A percentile compares a stretch with the other conserved stretches of the same genome.
Conservation (phyloP, 192 early-diverging fungal species). For the Lunasporangiospora selenospora region DNA sequence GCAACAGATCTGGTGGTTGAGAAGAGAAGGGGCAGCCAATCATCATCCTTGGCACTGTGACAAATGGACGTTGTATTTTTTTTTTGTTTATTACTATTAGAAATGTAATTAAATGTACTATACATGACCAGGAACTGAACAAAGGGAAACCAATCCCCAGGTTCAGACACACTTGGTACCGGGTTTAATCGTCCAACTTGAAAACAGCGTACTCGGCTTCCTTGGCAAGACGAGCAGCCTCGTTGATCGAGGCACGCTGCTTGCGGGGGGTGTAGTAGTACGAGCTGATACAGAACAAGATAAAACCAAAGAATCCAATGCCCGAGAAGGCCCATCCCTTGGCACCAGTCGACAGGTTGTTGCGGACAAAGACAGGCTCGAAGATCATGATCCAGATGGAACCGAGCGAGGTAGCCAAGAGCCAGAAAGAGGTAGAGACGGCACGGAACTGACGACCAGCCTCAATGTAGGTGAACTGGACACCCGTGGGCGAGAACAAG, state of each 20-base stretch:
- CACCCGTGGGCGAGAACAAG: conserved; percentile 64
- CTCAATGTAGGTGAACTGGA: conserved; percentile 71
- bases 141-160: no score
- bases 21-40: no score
- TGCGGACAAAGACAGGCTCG: conserved; percentile 21
- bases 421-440: conserved; percentile 61
- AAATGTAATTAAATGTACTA: no score
- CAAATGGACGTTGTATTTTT: no score
- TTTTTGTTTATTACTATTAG: no score
- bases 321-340: conserved; percentile 39
- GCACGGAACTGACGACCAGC: conserved; percentile 68
- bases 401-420: conserved; percentile 56
- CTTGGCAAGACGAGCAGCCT: conserved; percentile 42
- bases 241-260: conserved; percentile 42
- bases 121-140: no score
- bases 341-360: conserved; percentile 3
- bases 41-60: no score
- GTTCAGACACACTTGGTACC: no score
- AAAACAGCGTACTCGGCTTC: conserved; percentile 25
- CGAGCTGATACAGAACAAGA: conserved; percentile 25
- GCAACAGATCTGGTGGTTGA: no score
- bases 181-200: no score
- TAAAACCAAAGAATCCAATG: conserved; percentile 41
- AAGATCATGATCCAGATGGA: conserved; percentile 42
- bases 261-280: conserved; percentile 37